Evolutionary conservation across 1,284 basidiomycete genomes (phyloP).

Genomic region (Mycena citricolor): DNA sequence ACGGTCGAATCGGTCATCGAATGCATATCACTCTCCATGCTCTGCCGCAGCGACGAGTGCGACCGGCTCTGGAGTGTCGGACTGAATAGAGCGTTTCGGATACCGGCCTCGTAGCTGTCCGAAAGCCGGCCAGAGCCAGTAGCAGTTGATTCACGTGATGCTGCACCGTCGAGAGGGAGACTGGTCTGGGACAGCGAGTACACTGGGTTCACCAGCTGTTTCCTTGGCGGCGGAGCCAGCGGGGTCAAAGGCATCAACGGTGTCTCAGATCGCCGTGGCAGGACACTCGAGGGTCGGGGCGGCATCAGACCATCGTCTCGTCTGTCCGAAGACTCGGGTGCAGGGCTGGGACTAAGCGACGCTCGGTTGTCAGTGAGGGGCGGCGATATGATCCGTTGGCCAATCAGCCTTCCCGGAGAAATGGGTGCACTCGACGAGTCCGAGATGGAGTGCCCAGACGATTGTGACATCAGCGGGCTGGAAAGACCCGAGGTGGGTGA

Average conservation of each 20-base stretch:
- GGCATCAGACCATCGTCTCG: conserved; percentile 16
- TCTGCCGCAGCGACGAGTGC: conserved; percentile 17
- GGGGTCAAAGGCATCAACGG: conserved; percentile 55
- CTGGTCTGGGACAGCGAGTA: conserved; percentile 60
- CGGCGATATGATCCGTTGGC: conserved; percentile 36
- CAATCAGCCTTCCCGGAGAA: conserved; percentile 29
- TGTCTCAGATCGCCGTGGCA: conserved; percentile 53
- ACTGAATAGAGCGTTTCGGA: conserved; percentile 27
- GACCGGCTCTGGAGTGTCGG: conserved; percentile 24
- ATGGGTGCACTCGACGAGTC: background rate
- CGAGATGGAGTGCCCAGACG: too few relatives aligned
- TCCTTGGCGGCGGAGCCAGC: conserved; percentile 62
- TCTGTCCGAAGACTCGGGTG: background rate
- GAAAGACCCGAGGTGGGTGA: conserved; percentile 34
- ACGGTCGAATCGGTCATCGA: conserved; percentile 42
- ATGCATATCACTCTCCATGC: conserved; percentile 28
- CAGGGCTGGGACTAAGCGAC: conserved; percentile 6
- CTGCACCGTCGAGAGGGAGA: conserved; percentile 29
- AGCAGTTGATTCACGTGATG: conserved; percentile 28
- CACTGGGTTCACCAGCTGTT: conserved; percentile 43
- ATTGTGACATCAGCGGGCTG: too few relatives aligned
- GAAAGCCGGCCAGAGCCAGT: conserved; percentile 52
- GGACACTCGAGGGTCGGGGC: conserved; percentile 36
- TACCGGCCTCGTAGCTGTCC: conserved; percentile 41
- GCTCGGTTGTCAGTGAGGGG: conserved; percentile 31